Base-by-base conservation (phyloP, 192 early-diverging fungal genomes). In the Backusella luteola region DNA sequence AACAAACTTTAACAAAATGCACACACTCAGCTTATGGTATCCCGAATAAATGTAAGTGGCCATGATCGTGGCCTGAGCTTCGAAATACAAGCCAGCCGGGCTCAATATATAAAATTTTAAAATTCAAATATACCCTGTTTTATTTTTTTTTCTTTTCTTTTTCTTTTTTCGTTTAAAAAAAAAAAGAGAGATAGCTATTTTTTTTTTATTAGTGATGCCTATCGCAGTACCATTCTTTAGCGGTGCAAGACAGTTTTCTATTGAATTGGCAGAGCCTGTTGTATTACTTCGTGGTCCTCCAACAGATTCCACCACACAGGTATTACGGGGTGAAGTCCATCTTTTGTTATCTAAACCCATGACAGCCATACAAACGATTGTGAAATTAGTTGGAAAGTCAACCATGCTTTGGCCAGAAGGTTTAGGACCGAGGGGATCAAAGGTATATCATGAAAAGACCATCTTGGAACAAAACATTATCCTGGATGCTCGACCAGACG, bases 401-500 rank as follows among this genome's bases (percentile, higher is more conserved):
- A 49, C 26, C 6, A 83, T 75, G 35, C 59, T 80, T 14, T 83
- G 82, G 82, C 78, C 79, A 32, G 82, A 80, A 75, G 77, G 81
- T 67, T 42, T 81, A 41, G 72, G 76, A 15, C 21, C 63, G 2
- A 49, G 80, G 15, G 73, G 71, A 34, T 42, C 36, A 14, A 76
- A 74, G 14, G 38, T 74, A 4, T 81, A 69, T 36, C 66, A 77
- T 67, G 80, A 81, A 75, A 81, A 81, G 42, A 77, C 66, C 0
- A 75, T 81, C n/a, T 68, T 77, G 34, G 72, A 77, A 21, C 80
- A 81, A 66, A 73, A 74, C 67, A 69, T 81, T 8, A 75, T 77
- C 11, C 59, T 81, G 1, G 32, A 74, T 14, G 59, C 69, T 26
- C 23, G 44, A n/a, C 67, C 67, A 14, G 67, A 69, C 6, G 53